Conservation (phyloP, 305 asterid species). For the Solanum aculeatissimum region DNA sequence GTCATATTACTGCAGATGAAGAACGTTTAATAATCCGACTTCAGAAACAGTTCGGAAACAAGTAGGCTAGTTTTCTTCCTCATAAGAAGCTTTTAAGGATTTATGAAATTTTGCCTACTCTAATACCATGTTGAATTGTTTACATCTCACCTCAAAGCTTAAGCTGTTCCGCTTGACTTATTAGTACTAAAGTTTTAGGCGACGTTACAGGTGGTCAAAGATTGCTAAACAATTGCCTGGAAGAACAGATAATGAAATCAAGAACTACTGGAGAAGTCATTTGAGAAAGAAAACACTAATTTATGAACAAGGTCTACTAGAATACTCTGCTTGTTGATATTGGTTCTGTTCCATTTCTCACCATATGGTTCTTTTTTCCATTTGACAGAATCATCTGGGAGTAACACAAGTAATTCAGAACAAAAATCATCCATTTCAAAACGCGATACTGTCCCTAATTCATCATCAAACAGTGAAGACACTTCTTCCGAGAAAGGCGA, state of each 20-base stretch:
- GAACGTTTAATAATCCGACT: conserved; percentile 35
- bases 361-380: neutral
- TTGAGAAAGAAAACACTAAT: conserved; percentile 26
- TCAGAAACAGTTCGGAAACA: conserved; percentile 66
- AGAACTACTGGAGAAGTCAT: conserved; percentile 68
- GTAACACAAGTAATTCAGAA: neutral
- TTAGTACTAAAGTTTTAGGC: neutral
- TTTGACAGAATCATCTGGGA: conserved; percentile 10
- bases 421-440: neutral
- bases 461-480: neutral
- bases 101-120: neutral
- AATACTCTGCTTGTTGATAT: neutral
- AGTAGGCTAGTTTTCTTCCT: conserved; percentile 19
- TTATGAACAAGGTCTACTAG: conserved; percentile 19
- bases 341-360: neutral
- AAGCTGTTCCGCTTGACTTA: neutral
- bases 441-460: conserved; percentile 1
- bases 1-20: conserved; percentile 47
- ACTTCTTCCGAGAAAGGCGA: conserved; percentile 1
- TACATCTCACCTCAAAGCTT: neutral
- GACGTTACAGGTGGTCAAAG: conserved; percentile 49
- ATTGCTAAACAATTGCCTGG: conserved; percentile 64
- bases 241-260: conserved; percentile 68
- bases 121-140: neutral
- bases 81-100: neutral